Conservation (phyloP, 306 rosid species). For the Cicer judaicum region DNA sequence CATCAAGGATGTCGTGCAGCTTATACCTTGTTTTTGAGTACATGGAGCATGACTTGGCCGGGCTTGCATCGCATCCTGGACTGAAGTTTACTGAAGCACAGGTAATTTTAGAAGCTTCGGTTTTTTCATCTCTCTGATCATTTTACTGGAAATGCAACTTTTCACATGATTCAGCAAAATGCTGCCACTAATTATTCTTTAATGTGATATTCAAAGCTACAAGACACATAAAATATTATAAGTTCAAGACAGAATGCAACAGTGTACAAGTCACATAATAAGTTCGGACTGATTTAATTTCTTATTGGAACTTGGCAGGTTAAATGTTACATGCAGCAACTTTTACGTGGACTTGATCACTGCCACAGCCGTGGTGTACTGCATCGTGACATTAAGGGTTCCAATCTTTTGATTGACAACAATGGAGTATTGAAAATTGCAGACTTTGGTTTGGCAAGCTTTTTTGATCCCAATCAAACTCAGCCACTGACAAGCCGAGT, state of each 20-base stretch:
- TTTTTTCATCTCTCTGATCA: conserved; percentile 1
- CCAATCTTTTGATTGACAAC: conserved; percentile 91
- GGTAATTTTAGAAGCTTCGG: conserved; percentile 52
- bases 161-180: conserved; percentile 2
- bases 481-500: conserved; percentile 92
- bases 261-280: background rate
- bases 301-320: conserved; percentile 66
- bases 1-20: conserved; percentile 98
- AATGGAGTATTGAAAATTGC: conserved; percentile 83
- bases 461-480: conserved; percentile 72
- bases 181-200: background rate
- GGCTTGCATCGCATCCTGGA: conserved; percentile 93
- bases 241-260: conserved; percentile 9
- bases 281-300: conserved; percentile 18
- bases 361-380: conserved; percentile 86
- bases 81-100: conserved; percentile 89
- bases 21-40: conserved; percentile 94
- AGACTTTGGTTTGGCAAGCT: conserved; percentile 91
- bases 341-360: conserved; percentile 81
- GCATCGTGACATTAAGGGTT: conserved; percentile 95
- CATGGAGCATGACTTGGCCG: conserved; percentile 96
- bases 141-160: conserved; percentile 4
- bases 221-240: background rate
- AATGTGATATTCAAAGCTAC: conserved; percentile 19
- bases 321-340: conserved; percentile 96